These are phyloP conservation scores for Aspergillus alliaceus DNA, from an alignment of 2,329 filamentous ascomycete genomes.

Conservation along the genomic window DNA sequence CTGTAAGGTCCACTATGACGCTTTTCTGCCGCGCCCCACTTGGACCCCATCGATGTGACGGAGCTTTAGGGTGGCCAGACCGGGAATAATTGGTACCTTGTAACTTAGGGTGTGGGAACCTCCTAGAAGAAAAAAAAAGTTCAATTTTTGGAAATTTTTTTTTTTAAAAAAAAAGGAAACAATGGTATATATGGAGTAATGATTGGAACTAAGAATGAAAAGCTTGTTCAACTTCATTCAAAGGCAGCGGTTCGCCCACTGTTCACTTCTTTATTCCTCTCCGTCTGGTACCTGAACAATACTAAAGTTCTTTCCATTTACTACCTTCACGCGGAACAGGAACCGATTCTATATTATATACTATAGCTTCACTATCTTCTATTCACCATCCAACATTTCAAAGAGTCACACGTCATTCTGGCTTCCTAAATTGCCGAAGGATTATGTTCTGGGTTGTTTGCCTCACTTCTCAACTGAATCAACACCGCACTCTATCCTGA, in stretches of 20 bases:
- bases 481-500: conserved; percentile 28
- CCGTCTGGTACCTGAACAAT: not conserved
- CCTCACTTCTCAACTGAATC: conserved; percentile 19
- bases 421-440: not conserved
- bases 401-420: not conserved
- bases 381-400: not conserved
- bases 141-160: conserved; percentile 1
- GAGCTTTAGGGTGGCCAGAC: conserved; percentile 25
- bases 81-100: conserved; percentile 22
- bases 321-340: not conserved
- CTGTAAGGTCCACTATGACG: conserved; percentile 30
- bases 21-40: conserved; percentile 16
- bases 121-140: conserved; percentile 15
- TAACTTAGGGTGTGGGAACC: conserved; percentile 27
- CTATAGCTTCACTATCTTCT: not conserved
- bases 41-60: conserved; percentile 14
- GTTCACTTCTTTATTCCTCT: conserved; percentile 10
- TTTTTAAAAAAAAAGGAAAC: conserved; percentile 21
- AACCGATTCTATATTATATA: not conserved
- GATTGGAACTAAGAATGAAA: conserved; percentile 5
- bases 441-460: conserved; percentile 23
- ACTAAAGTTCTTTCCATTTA: conserved; percentile 4
- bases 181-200: conserved; percentile 10
- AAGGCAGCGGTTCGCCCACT: conserved; percentile 21
- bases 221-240: conserved; percentile 20